phyloP scores from a whole-genome alignment of 352 stramenopile genomes.

The Phytopythium mirpurense region DNA sequence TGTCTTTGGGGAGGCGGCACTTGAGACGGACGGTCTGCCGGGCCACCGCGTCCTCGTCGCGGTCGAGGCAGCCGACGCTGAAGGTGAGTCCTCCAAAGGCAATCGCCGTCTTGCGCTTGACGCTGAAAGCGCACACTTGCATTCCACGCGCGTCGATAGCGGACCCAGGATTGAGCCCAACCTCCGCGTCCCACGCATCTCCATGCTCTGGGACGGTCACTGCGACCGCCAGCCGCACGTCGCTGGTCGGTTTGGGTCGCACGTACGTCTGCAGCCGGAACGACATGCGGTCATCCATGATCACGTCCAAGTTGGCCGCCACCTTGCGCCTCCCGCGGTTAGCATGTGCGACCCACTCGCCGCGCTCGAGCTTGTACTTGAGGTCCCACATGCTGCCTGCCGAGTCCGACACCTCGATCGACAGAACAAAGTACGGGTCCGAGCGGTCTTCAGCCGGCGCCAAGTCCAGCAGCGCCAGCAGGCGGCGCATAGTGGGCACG shows the following conservation, averaged over 20 bases:
- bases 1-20: background rate
- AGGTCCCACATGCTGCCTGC: background rate
- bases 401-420: background rate
- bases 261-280: background rate
- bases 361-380: background rate
- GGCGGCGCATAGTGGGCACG: background rate
- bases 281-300: background rate
- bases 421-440: background rate
- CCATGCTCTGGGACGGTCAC: no score
- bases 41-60: no score
- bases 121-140: background rate
- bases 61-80: constrained; percentile 1
- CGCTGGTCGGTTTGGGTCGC: background rate
- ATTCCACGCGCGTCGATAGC: no score
- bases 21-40: background rate
- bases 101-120: background rate
- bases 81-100: background rate
- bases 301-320: background rate
- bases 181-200: background rate
- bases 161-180: no score
- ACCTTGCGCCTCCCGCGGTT: background rate
- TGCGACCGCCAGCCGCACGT: background rate
- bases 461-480: background rate
- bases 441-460: background rate
- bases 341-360: background rate